These are phyloP conservation scores for Penicillium sp. DNA, from an alignment of 2,329 filamentous ascomycete genomes.

Conservation along the genomic window DNA sequence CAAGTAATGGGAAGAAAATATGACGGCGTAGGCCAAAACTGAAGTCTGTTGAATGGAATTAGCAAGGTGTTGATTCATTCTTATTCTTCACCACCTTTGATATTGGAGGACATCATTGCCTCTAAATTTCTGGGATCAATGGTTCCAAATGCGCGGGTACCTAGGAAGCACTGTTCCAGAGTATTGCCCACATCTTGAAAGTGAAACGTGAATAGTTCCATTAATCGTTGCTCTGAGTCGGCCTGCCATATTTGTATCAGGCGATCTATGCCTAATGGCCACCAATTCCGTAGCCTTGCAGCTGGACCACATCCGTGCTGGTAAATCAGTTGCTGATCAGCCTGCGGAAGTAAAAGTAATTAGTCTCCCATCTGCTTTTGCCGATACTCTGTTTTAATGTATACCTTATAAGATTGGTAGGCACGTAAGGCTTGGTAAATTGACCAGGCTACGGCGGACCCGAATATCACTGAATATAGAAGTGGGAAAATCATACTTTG, in stretches of 20 bases:
- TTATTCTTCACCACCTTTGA: no score
- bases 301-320: neutral
- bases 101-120: no score
- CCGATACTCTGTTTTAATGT: neutral
- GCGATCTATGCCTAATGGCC: neutral
- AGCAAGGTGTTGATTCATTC: no score
- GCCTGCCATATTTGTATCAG: neutral
- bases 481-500: neutral
- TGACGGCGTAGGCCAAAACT: conserved; percentile 75
- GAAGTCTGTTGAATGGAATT: conserved; percentile 51
- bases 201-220: neutral
- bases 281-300: neutral
- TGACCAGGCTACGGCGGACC: neutral
- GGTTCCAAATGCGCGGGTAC: no score
- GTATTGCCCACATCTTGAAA: conserved; percentile 8
- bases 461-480: neutral
- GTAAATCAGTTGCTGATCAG: neutral
- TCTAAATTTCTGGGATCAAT: neutral
- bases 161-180: neutral
- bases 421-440: neutral
- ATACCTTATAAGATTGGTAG: neutral
- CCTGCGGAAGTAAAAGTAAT: neutral
- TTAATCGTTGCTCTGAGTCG: neutral
- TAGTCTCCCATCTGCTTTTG: neutral
- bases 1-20: conserved; percentile 42